Base-by-base conservation (phyloP, 2,329 filamentous ascomycete species). In the Xylariales sp. region DNA sequence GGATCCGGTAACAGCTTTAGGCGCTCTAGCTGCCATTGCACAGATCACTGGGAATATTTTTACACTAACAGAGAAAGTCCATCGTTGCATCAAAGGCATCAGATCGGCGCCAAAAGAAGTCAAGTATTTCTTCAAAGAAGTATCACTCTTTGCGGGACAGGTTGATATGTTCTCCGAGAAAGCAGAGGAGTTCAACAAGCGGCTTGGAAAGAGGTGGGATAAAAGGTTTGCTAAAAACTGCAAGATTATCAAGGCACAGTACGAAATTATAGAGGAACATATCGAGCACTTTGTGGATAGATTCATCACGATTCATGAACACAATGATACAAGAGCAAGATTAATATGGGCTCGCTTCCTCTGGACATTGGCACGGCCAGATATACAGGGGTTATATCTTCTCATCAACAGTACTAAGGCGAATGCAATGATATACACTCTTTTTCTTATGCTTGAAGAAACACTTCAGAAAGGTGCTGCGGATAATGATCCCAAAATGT, bases 331-430 rank as follows among this genome's bases (percentile, higher is more conserved):
- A n/a, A 35, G 38, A 24, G 35, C 45, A 7, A 33, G 40, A 40
- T 39, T 24, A 6, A 11, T 49, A n/a, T 40, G 33, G 41, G 42
- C 35, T 21, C 44, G 46, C 29, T 36, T 49, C 25, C 13, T 43
- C 14, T 49, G 48, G 46, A 34, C 45, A 13, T 38, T 44, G 41
- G 45, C 39, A 18, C 47, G 42, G 17, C 44, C 46, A 6, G 48
- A 49, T 13, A 33, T 47, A 27, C 36, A 36, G 31, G 47, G 40
- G 15, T 21, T 50, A 14, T 40, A 41, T 3, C 33, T 51, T 28
- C 40, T 36, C 14, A 38, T 51, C 18, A 40, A 45, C 29, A 48
- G 42, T 27, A 42, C 46, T 13, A 50, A 37, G 27, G 33, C 35
- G 4, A 46, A 40, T 27, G 40, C 47, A 8, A n/a, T n/a, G n/a